phyloP scores from a whole-genome alignment of 2,329 filamentous ascomycete genomes.

The Nemania diffusa region DNA sequence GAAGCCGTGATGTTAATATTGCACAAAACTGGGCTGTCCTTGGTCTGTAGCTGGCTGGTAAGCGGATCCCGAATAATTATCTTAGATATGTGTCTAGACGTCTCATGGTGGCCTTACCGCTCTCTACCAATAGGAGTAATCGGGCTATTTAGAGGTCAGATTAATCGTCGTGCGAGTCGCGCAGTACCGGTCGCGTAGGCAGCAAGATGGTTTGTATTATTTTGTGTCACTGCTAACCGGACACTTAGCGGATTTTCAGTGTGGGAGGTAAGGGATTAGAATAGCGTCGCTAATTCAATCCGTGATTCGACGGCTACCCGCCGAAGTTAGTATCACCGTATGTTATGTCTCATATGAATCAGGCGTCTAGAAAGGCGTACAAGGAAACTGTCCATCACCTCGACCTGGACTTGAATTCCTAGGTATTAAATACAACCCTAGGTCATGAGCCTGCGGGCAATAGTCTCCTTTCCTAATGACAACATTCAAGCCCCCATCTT shows the following conservation, averaged over 20 bases:
- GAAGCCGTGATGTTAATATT: too few relatives aligned
- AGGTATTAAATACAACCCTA: not conserved
- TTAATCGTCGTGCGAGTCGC: too few relatives aligned
- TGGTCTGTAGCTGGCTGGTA: not conserved
- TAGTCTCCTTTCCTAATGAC: not conserved
- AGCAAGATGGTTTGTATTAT: not conserved
- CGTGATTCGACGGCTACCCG: too few relatives aligned
- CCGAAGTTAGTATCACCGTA: not conserved
- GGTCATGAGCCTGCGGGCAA: not conserved
- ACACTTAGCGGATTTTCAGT: not conserved
- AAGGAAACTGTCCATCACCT: not conserved
- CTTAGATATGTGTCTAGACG: too few relatives aligned
- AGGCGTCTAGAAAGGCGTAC: too few relatives aligned
- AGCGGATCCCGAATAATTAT: not conserved
- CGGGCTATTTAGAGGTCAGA: too few relatives aligned
- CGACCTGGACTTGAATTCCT: not conserved
- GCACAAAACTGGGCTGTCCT: not conserved
- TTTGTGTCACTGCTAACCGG: not conserved
- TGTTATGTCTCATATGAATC: not conserved
- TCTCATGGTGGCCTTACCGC: too few relatives aligned
- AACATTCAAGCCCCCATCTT: not conserved
- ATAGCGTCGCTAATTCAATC: too few relatives aligned
- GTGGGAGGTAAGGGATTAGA: conserved; percentile 3
- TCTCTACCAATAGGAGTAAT: too few relatives aligned
- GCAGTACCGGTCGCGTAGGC: too few relatives aligned